phyloP scores from a whole-genome alignment of 2,329 filamentous ascomycete species.

The Hymenotorrendiella dingleyae region DNA sequence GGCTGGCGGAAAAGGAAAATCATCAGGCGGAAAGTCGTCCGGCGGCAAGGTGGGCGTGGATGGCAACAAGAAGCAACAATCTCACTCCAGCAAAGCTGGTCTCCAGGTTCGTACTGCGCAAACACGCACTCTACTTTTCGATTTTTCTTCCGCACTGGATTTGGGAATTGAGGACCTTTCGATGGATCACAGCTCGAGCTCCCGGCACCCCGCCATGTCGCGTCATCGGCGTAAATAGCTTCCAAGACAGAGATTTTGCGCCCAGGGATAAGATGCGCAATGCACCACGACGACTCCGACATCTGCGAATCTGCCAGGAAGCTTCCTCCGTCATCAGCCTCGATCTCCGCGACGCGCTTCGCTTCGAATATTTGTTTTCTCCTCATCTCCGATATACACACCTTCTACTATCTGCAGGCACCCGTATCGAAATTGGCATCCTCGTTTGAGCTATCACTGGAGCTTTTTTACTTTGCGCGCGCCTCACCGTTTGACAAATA shows the following conservation, averaged over 20 bases:
- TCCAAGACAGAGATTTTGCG: not conserved
- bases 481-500: not conserved
- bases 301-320: slow-evolving; percentile 5
- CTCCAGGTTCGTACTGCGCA: slow-evolving; percentile 32
- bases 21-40: slow-evolving; percentile 33
- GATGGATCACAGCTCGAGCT: slow-evolving; percentile 13
- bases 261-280: slow-evolving; percentile 5
- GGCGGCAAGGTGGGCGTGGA: slow-evolving; percentile 32
- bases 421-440: not conserved
- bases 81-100: slow-evolving; percentile 33
- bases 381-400: slow-evolving; percentile 3
- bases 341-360: slow-evolving; percentile 18
- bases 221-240: slow-evolving; percentile 19
- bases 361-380: too few species aligned
- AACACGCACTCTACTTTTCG: slow-evolving; percentile 1
- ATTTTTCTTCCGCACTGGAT: slow-evolving; percentile 2
- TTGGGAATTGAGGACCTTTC: slow-evolving; percentile 7
- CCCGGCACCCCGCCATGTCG: slow-evolving; percentile 26
- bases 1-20: slow-evolving; percentile 34
- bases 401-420: slow-evolving; percentile 17
- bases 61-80: slow-evolving; percentile 32
- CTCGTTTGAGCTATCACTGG: too few species aligned
- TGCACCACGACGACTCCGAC: not conserved
- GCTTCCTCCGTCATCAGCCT: not conserved
- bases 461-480: too few species aligned